These are phyloP conservation scores for Baorangia bicolor DNA, from an alignment of 768 basidiomycete genomes.

Conservation along the genomic window DNA sequence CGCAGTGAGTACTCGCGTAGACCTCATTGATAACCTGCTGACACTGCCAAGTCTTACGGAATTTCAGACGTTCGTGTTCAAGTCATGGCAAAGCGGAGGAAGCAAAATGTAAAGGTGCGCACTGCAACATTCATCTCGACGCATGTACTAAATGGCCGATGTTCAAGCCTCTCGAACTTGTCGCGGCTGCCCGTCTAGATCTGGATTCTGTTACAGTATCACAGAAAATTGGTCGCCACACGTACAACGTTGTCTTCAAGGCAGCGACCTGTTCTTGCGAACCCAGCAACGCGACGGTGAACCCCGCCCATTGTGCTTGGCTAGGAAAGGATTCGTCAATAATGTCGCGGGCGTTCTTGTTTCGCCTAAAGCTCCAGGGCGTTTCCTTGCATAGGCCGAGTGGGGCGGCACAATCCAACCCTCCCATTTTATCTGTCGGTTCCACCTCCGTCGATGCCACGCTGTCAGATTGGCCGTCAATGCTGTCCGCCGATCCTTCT, in stretches of 20 bases:
- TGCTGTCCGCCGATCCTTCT: constrained; percentile 34
- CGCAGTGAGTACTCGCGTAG: constrained; percentile 15
- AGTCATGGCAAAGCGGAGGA: constrained; percentile 16
- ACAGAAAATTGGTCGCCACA: constrained; percentile 33
- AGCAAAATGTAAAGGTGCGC: constrained; percentile 19
- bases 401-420: constrained; percentile 28
- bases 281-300: constrained; percentile 46
- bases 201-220: constrained; percentile 49
- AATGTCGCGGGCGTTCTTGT: constrained; percentile 44
- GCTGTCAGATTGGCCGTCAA: constrained; percentile 61
- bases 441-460: constrained; percentile 33
- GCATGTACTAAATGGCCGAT: background rate
- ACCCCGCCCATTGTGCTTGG: constrained; percentile 49
- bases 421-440: constrained; percentile 36
- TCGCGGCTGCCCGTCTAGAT: constrained; percentile 44
- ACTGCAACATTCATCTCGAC: background rate
- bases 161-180: constrained; percentile 21
- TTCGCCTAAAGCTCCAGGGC: constrained; percentile 43
- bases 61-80: constrained; percentile 16
- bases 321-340: constrained; percentile 46
- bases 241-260: constrained; percentile 45
- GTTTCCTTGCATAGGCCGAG: constrained; percentile 47
- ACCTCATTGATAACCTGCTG: background rate
- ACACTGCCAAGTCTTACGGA: constrained; percentile 19
- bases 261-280: constrained; percentile 41